Base-by-base conservation (phyloP, 2,329 filamentous ascomycete species). In the Periconia sp. region DNA sequence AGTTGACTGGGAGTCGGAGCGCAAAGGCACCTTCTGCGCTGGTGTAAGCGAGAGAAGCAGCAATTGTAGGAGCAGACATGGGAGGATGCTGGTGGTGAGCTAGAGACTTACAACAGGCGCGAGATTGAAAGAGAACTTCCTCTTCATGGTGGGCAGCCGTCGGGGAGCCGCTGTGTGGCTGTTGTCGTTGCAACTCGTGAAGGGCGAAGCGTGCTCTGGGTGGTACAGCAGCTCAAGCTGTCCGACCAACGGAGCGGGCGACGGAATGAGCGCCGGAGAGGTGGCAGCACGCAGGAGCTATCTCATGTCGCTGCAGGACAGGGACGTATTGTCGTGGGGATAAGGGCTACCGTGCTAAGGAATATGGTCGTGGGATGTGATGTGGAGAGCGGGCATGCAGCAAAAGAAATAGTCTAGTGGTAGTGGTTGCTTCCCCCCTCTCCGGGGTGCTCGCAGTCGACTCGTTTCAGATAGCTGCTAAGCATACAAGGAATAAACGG, bases 51-150 rank as follows among this genome's bases (percentile, higher is more conserved):
- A 31, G 31, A 24, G 38, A 23, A 37, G 31, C 32, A 36, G 35
- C 43, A 10, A 12, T 18, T 16, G 4, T 9, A 21, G 9, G 35
- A 48, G 47, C 28, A 22, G n/a, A 29, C 16, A 19, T 22, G 16
- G 21, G 16, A 24, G 12, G 26, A 5, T 22, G 35, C 13, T 38
- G 32, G 12, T 18, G n/a, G 30, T 33, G 25, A 13, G 30, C n/a
- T 21, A n/a, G 25, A 30, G 26, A 59, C 69, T 43, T 57, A 74
- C 71, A 35, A 73, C 62, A 36, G 70, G 70, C 43, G 69, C 67
- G 41, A 73, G 53, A 44, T 69, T 70, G 59, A 75, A 71, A 40
- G 71, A 70, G 49, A 76, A 75, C 54, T 74, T 75, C 36, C 70
- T 66, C 57, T 69, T 69, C 69, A 72, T 73, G 41, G 35, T 48